A percentile compares a stretch with the other conserved stretches of the same genome.
phyloP scores from a whole-genome alignment of 164 flowering plant genomes.

The Annona squamosa region DNA sequence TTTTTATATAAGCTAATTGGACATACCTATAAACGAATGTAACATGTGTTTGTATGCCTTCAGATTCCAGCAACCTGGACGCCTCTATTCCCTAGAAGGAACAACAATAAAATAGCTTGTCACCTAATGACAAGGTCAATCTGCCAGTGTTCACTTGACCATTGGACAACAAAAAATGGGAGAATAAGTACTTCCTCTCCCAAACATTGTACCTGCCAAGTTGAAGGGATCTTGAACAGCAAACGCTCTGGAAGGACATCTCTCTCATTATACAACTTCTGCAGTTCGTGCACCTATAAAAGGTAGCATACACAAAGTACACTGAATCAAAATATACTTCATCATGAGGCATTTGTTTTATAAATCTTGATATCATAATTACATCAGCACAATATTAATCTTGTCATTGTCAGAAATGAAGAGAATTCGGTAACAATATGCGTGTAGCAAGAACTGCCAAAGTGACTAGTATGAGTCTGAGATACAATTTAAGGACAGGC shows the following conservation, averaged over 20 bases:
- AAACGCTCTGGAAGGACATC: slow-evolving; percentile 74
- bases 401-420: too few species aligned
- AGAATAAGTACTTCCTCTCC: slow-evolving; percentile 13
- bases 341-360: too few species aligned
- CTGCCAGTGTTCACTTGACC: background rate
- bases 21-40: slow-evolving; percentile 91
- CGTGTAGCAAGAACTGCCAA: too few species aligned
- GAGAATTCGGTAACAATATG: too few species aligned
- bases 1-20: background rate
- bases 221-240: slow-evolving; percentile 92
- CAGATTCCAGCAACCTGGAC: slow-evolving; percentile 79
- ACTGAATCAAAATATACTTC: too few species aligned
- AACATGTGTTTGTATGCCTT: slow-evolving; percentile 95
- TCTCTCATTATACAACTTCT: slow-evolving; percentile 60
- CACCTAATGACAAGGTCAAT: slow-evolving; percentile 4
- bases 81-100: slow-evolving; percentile 85
- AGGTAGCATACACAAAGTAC: background rate
- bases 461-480: too few species aligned
- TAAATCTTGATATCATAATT: too few species aligned
- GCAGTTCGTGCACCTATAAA: slow-evolving; percentile 73
- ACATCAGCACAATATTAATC: too few species aligned
- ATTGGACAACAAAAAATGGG: background rate
- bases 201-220: slow-evolving; percentile 71
- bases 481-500: too few species aligned
- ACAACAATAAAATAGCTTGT: slow-evolving; percentile 8